Percentiles rank a stretch among this genome's conserved stretches.
Evolutionary conservation across 73 alveolate species (phyloP).

Genomic region (Symbiodinium pilosum): DNA sequence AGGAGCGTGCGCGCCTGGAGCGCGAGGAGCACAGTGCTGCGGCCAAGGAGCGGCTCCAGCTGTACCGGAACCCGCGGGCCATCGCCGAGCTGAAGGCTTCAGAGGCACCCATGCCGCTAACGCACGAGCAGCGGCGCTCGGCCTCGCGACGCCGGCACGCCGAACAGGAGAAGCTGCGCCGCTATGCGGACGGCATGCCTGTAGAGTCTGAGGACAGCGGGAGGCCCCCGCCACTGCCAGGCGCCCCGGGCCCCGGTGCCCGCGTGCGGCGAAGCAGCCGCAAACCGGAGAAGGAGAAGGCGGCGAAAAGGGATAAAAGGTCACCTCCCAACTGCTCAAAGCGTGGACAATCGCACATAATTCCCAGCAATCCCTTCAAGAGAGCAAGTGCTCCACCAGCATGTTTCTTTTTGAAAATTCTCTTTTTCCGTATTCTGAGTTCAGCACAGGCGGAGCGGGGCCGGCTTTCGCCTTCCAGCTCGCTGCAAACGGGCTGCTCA

Average conservation of each 20-base stretch:
- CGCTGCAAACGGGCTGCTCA: background rate
- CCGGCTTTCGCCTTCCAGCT: background rate
- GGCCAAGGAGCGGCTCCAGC: background rate
- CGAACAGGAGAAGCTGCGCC: background rate
- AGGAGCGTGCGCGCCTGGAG: background rate
- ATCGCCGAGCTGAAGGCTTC: background rate
- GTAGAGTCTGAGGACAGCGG: background rate
- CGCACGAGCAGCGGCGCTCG: slow-evolving; percentile 2
- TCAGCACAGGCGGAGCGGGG: background rate
- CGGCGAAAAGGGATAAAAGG: no score
- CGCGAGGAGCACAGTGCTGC: background rate
- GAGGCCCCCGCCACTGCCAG: background rate
- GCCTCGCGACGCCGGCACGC: background rate
- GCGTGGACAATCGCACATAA: no score
- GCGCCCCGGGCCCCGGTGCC: background rate
- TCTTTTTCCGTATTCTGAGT: no score
- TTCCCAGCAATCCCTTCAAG: no score
- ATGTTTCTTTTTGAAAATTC: no score
- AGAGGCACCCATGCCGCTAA: background rate
- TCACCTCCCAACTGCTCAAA: no score
- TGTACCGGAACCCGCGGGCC: background rate
- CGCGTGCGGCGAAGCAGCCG: slow-evolving; percentile 1
- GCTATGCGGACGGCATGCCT: background rate
- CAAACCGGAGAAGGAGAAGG: no score
- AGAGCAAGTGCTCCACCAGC: no score